A percentile compares a stretch with the other conserved stretches of the same genome.
Conservation (phyloP, 2,329 filamentous ascomycete genomes). For the Hymenoscyphus occultus region DNA sequence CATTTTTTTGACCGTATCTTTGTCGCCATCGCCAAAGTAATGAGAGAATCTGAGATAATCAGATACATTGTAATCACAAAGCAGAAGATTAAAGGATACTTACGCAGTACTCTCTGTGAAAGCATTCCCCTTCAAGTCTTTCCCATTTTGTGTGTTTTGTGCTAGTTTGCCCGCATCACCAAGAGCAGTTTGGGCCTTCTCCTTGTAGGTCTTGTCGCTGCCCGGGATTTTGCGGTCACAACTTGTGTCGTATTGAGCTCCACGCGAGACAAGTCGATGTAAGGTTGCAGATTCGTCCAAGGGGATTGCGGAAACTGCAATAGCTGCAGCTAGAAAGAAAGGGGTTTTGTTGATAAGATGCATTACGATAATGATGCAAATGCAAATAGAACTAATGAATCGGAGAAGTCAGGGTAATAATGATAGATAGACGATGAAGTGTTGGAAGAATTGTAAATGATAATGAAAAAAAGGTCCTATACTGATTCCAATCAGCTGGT, state of each 20-base stretch:
- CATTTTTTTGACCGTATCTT: background rate
- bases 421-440: background rate
- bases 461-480: background rate
- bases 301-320: background rate
- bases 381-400: no score
- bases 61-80: background rate
- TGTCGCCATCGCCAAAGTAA: background rate
- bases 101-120: background rate
- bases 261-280: background rate
- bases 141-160: background rate
- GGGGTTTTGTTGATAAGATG: background rate
- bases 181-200: background rate
- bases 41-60: background rate
- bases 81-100: background rate
- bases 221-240: background rate
- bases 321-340: background rate
- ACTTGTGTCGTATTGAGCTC: background rate
- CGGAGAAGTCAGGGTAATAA: no score
- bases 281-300: background rate
- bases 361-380: background rate
- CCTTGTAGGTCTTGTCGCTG: background rate
- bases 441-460: background rate
- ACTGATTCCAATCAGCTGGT: background rate
- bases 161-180: background rate
- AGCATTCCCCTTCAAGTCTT: background rate